Evolutionary conservation across 768 basidiomycete species (phyloP).

Genomic region (Pulveroboletus sp.): DNA sequence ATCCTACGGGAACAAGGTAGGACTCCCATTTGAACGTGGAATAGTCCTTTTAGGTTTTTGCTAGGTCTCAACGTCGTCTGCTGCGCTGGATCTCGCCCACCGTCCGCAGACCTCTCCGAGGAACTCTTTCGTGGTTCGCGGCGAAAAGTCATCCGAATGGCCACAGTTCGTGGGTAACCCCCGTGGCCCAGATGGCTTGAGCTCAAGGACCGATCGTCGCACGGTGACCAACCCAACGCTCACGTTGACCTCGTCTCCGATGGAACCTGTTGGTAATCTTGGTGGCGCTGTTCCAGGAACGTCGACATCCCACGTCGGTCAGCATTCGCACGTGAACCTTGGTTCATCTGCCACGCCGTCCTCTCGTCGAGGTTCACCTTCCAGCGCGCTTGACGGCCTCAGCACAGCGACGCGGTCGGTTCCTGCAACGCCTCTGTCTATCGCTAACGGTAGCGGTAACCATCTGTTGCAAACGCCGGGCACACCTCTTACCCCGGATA

Average conservation of each 20-base stretch:
- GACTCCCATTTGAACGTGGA: constrained; percentile 14
- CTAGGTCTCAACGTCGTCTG: constrained; percentile 82
- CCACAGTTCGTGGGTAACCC: constrained; percentile 74
- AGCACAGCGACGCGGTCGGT: constrained; percentile 70
- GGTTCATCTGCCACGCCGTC: constrained; percentile 36
- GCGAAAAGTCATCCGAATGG: constrained; percentile 87
- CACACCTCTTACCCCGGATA: constrained; percentile 58
- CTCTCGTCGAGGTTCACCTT: constrained; percentile 75
- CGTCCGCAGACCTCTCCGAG: constrained; percentile 78
- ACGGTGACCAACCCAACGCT: constrained; percentile 72
- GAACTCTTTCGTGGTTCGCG: constrained; percentile 51
- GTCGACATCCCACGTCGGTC: constrained; percentile 60
- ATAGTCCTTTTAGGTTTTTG: constrained; percentile 2
- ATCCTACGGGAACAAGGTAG: constrained; percentile 62
- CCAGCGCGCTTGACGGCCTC: constrained; percentile 56
- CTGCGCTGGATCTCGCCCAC: constrained; percentile 89
- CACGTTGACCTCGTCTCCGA: constrained; percentile 53
- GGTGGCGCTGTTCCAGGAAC: constrained; percentile 51
- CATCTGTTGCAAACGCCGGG: constrained; percentile 62
- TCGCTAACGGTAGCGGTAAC: constrained; percentile 43
- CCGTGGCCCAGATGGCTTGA: constrained; percentile 57
- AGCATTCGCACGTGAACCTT: constrained; percentile 51
- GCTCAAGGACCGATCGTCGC: constrained; percentile 59
- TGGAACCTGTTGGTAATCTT: constrained; percentile 46
- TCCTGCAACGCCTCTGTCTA: constrained; percentile 69